Conservation (phyloP, 2,329 filamentous ascomycete genomes). For the Paraphoma sp. region DNA sequence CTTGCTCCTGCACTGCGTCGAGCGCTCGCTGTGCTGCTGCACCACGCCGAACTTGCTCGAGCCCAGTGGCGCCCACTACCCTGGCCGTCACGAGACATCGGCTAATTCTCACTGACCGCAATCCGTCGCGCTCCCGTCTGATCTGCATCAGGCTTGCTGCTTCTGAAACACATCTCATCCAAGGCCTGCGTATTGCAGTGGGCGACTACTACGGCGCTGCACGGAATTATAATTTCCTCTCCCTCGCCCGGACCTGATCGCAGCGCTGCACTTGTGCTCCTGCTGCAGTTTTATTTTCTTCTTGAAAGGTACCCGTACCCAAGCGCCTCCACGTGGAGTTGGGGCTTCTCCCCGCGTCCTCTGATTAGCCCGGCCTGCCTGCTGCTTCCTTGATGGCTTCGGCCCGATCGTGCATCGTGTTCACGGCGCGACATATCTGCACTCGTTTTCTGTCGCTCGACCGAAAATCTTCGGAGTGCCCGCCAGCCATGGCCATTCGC, state of each 20-base stretch:
- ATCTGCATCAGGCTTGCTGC: conserved; percentile 26
- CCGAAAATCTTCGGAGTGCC: neutral
- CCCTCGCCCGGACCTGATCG: neutral
- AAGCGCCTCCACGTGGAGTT: conserved; percentile 6
- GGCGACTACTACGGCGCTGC: neutral
- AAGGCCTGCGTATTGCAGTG: neutral
- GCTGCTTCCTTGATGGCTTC: conserved; percentile 8
- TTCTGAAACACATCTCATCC: conserved; percentile 26
- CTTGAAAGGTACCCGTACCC: conserved; percentile 1
- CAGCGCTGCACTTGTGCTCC: neutral
- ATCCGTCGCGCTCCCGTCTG: conserved; percentile 33
- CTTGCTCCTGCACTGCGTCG: conserved; percentile 8
- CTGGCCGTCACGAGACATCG: conserved; percentile 27
- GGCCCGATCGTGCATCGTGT: conserved; percentile 3
- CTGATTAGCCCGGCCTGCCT: conserved; percentile 8
- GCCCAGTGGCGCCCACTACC: neutral
- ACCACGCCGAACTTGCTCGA: neutral
- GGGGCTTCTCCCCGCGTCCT: neutral
- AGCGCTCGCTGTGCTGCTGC: neutral
- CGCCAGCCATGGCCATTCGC: neutral
- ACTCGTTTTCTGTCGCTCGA: neutral
- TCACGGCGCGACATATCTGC: conserved; percentile 6
- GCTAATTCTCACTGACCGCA: conserved; percentile 9
- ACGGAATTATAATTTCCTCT: neutral
- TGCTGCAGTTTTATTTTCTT: neutral